Percentiles rank a stretch among this genome's conserved stretches.
Evolutionary conservation across 176 grass and related monocot species (phyloP).

Genomic region (Echinochloa phyllopogon): DNA sequence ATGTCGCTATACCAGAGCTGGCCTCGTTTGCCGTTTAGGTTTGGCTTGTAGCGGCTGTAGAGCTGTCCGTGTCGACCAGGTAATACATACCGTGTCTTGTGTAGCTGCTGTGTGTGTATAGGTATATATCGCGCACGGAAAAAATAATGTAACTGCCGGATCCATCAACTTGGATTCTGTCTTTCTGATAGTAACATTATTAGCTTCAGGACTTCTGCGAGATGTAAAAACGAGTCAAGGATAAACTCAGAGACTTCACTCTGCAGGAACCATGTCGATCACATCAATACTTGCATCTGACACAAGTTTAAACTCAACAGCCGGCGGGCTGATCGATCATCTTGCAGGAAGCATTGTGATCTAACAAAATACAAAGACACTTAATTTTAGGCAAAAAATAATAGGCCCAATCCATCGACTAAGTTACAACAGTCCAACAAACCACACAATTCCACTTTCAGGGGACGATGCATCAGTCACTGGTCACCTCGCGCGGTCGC

Average conservation of each 20-base stretch:
- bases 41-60: constrained; percentile 1
- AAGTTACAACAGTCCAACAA: too few species aligned
- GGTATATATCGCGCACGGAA: background rate
- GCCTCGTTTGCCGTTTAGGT: constrained; percentile 5
- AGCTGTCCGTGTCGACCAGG: background rate
- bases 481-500: too few species aligned
- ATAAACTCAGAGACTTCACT: background rate
- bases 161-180: background rate
- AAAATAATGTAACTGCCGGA: background rate
- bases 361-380: too few species aligned
- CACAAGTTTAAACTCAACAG: constrained; percentile 24
- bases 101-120: background rate
- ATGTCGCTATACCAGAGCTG: background rate
- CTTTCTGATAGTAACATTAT: background rate
- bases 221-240: background rate
- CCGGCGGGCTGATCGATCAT: constrained; percentile 1
- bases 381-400: too few species aligned
- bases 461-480: too few species aligned
- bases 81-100: background rate
- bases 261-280: background rate
- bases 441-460: too few species aligned
- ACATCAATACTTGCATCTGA: constrained; percentile 6
- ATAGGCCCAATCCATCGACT: too few species aligned
- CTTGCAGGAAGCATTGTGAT: background rate
- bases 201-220: background rate